These are phyloP conservation scores for Cardamine chenopodiifolia DNA, from an alignment of 345 rosid species.

Conservation along the genomic window DNA sequence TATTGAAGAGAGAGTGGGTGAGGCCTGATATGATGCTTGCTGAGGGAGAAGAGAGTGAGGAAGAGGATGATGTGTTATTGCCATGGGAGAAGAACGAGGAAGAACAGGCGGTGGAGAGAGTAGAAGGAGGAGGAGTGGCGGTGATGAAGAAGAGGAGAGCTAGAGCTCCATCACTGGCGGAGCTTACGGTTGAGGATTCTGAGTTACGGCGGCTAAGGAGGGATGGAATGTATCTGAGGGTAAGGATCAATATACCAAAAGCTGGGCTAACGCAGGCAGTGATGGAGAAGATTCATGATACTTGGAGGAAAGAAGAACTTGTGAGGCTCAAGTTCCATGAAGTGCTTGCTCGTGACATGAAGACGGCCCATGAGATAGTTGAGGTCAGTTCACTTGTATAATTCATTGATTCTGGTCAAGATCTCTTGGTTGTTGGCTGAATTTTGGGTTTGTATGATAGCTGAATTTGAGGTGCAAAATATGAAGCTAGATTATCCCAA, in stretches of 20 bases:
- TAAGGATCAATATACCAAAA: constrained; percentile 80
- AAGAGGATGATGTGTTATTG: constrained; percentile 51
- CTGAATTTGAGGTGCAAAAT: constrained; percentile 1
- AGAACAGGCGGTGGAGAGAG: constrained; percentile 43
- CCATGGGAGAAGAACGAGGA: constrained; percentile 68
- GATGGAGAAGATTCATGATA: constrained; percentile 85
- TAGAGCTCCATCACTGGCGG: constrained; percentile 88
- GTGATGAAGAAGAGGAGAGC: constrained; percentile 52
- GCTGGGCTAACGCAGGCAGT: constrained; percentile 88
- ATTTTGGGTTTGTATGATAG: neutral
- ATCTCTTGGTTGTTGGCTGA: neutral
- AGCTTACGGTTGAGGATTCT: constrained; percentile 83
- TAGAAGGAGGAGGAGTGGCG: constrained; percentile 40
- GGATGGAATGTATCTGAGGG: constrained; percentile 73
- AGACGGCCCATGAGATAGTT: constrained; percentile 88
- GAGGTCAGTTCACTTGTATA: constrained; percentile 59
- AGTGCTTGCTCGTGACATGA: constrained; percentile 87
- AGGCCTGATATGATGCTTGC: constrained; percentile 73
- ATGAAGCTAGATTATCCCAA: constrained; percentile 3
- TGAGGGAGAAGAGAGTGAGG: constrained; percentile 49
- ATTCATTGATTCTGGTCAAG: constrained; percentile 13
- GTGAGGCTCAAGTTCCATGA: constrained; percentile 96
- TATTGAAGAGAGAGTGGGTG: constrained; percentile 84
- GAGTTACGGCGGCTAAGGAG: constrained; percentile 83
- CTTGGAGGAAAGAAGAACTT: constrained; percentile 93